A percentile compares a stretch with the other conserved stretches of the same genome.
phyloP scores from a whole-genome alignment of 164 flowering plant genomes.

The Taxillus chinensis region DNA sequence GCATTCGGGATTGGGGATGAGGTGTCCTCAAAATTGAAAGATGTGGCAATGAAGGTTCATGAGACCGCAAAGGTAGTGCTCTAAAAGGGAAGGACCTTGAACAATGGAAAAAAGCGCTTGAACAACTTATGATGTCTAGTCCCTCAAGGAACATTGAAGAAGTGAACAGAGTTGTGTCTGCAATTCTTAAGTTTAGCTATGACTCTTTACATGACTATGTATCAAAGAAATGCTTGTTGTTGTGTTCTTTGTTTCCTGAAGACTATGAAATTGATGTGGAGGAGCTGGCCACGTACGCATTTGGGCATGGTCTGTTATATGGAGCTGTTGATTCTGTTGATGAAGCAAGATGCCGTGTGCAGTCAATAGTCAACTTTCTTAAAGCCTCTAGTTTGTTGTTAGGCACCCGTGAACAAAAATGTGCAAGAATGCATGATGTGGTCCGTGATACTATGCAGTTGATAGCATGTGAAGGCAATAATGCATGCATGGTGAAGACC shows the following conservation, averaged over 20 bases:
- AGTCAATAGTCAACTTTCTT: slow-evolving; percentile 3
- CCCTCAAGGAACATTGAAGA: not conserved
- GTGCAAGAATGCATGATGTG: slow-evolving; percentile 5
- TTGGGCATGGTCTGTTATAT: slow-evolving; percentile 5
- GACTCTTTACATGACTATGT: slow-evolving; percentile 2
- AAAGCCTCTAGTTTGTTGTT: slow-evolving; percentile 4
- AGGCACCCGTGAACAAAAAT: not conserved
- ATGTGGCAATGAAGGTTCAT: not conserved
- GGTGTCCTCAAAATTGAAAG: not conserved
- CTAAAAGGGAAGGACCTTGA: too few relatives aligned
- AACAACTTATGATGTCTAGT: not conserved
- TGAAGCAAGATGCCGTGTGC: slow-evolving; percentile 1
- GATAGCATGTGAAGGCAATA: slow-evolving; percentile 1
- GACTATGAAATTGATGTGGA: slow-evolving; percentile 1
- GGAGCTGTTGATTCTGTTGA: not conserved
- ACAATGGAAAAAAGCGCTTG: slow-evolving; percentile 7
- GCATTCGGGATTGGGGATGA: not conserved
- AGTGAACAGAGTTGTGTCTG: not conserved
- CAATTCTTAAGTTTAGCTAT: slow-evolving; percentile 8
- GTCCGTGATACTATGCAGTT: slow-evolving; percentile 3
- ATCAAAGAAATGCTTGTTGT: slow-evolving; percentile 7
- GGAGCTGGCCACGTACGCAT: not conserved
- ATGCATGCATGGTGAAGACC: not conserved
- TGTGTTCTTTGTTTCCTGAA: slow-evolving; percentile 1
- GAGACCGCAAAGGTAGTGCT: slow-evolving; percentile 5